Conservation (phyloP, 768 basidiomycete genomes). For the Mycena belliarum region DNA sequence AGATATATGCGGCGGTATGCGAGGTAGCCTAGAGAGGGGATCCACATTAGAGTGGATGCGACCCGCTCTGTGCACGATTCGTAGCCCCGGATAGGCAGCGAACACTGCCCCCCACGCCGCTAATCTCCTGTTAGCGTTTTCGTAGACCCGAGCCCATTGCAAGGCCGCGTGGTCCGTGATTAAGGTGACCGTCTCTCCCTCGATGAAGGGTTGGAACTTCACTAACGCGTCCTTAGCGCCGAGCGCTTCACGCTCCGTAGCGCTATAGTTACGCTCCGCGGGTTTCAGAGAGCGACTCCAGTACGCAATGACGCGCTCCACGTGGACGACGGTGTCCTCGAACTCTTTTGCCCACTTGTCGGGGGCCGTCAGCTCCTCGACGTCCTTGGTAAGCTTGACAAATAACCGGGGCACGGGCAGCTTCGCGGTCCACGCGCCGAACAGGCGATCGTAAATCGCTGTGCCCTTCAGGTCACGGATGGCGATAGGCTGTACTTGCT, state of each 20-base stretch:
- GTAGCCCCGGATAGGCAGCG: background rate
- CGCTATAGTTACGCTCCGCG: too few relatives aligned
- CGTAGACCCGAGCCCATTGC: background rate
- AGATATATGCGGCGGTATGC: background rate
- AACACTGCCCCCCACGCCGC: background rate
- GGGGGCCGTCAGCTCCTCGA: background rate
- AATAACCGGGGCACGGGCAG: constrained; percentile 20
- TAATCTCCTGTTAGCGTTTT: background rate
- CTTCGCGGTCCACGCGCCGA: constrained; percentile 2
- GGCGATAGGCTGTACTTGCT: constrained; percentile 13
- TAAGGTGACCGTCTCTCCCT: background rate
- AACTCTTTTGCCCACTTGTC: background rate
- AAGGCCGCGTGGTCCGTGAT: background rate
- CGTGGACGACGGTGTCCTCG: constrained; percentile 23
- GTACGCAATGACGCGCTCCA: too few relatives aligned
- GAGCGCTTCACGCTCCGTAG: too few relatives aligned
- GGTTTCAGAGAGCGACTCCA: too few relatives aligned
- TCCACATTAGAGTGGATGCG: background rate
- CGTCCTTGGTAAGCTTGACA: background rate
- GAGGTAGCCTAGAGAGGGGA: background rate
- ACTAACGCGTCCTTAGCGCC: too few relatives aligned
- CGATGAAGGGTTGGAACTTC: background rate
- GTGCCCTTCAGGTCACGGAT: constrained; percentile 15
- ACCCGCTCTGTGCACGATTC: background rate
- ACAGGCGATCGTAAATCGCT: background rate